Evolutionary conservation across 2,329 filamentous ascomycete species (phyloP).

Genomic region (Aspergillus jensenii): DNA sequence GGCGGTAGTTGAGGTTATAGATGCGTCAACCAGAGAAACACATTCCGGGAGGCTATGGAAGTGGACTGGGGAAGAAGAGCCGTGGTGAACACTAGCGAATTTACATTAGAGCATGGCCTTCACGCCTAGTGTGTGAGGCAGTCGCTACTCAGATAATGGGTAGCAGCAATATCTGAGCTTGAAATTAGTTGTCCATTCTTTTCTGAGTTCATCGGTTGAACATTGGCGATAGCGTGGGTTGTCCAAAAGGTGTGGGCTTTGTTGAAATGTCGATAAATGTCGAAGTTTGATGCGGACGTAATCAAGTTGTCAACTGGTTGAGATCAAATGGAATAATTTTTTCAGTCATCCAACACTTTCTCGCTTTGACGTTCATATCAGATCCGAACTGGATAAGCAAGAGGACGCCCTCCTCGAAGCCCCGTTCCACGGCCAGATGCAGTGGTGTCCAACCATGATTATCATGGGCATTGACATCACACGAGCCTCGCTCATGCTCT

Average conservation of each 20-base stretch:
- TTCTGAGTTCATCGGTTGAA: neutral
- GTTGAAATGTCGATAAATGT: no score
- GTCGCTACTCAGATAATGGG: no score
- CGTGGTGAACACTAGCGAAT: conserved; percentile 16
- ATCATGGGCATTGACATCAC: conserved; percentile 6
- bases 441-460: conserved; percentile 23
- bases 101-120: no score
- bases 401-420: conserved; percentile 20
- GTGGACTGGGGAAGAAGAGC: conserved; percentile 19
- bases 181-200: neutral
- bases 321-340: conserved; percentile 1
- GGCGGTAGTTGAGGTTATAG: conserved; percentile 20
- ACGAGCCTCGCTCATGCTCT: neutral
- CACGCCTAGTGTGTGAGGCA: no score
- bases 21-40: conserved; percentile 11
- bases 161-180: neutral
- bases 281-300: no score
- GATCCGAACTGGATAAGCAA: conserved; percentile 23
- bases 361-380: conserved; percentile 19
- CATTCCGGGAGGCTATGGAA: conserved; percentile 22
- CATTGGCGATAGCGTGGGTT: neutral
- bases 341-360: neutral
- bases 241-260: neutral
- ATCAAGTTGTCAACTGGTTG: neutral
- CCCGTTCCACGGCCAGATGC: conserved; percentile 25